Evolutionary conservation across 1,284 basidiomycete species (phyloP), one percentile per base, ranked within the genome.

Genomic region (Malassezia psittaci): DNA sequence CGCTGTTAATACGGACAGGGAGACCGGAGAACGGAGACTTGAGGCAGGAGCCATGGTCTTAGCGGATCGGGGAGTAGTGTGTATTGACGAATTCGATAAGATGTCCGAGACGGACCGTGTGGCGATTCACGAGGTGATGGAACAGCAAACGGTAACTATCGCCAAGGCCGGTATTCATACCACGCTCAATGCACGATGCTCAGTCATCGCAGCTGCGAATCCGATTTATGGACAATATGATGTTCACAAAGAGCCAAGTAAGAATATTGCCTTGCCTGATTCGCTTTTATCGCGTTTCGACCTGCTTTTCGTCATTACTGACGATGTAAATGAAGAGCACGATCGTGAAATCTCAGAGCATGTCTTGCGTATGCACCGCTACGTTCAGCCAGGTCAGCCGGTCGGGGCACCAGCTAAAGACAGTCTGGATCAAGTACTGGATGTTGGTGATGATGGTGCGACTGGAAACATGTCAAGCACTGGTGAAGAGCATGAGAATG

Each of bases 61-160:
- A 45, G 94, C 94, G n/a, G 94, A 99, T 76, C 85, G 91, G 60
- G 94, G 94, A 18, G 90, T 98, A 12, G 93, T 98, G 44, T 99
- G 93, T 77, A 98, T 99, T 68, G 94, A 99, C 77, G 93, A 99
- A 77, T 99, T 99, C 71, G 93, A 99, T 81, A 99, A 99, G 77
- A 98, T 99, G 93, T 90, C 88, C 33, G 94, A 98, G 68, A 82
- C 96, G 63, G 93, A 99, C 78, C 84, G 94, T 65, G 93, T 96
- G n/a, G 93, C 94, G 32, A 99, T 99, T 66, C 94, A 99, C 78
- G 94, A 99, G 83, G 94, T 96, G 69, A 99, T 99, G 94, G 93
- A 98, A 76, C 93, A 96, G 76, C 77, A 78, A 64, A 99, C 94
- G 0, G 91, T 99, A 50, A 96, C 94, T 1, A 99, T 99, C 64